Percentiles rank a stretch among this genome's conserved stretches.
These are phyloP conservation scores for Aspergillus pseudotamarii DNA, from an alignment of 2,329 filamentous ascomycete species.

Conservation along the genomic window DNA sequence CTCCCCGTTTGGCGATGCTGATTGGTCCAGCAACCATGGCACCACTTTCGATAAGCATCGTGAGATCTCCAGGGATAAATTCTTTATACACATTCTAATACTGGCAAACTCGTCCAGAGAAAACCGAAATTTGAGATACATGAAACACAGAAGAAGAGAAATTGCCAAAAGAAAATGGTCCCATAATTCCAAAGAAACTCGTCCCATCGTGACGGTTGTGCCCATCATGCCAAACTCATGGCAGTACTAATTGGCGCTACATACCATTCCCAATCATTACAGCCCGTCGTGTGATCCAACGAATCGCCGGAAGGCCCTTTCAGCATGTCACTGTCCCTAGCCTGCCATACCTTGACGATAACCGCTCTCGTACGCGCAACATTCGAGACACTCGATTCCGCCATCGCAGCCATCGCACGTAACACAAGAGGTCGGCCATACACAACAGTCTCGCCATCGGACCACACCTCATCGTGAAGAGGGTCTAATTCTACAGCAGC, in stretches of 20 bases:
- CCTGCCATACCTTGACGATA: constrained; percentile 52
- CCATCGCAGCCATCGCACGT: constrained; percentile 44
- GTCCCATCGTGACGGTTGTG: not conserved
- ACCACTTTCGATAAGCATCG: not conserved
- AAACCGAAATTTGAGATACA: not conserved
- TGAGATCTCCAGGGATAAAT: not conserved
- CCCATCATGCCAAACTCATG: constrained; percentile 44
- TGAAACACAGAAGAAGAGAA: not conserved
- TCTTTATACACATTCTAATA: not conserved
- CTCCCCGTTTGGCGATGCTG: not conserved
- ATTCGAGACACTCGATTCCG: constrained; percentile 47
- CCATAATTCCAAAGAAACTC: not conserved
- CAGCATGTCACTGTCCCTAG: constrained; percentile 42
- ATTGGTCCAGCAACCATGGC: not conserved
- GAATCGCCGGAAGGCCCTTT: constrained; percentile 23
- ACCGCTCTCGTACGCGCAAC: constrained; percentile 50
- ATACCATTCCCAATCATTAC: constrained; percentile 48
- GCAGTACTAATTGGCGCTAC: constrained; percentile 46
- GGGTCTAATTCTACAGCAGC: constrained; percentile 48
- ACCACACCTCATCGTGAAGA: constrained; percentile 40
- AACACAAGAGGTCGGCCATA: constrained; percentile 45
- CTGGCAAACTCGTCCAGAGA: too few species aligned
- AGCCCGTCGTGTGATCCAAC: constrained; percentile 15
- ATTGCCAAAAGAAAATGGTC: not conserved
- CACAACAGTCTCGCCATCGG: constrained; percentile 23